Conservation (phyloP, 805 yeast genomes). For the Hanseniaspora clermontiae region DNA sequence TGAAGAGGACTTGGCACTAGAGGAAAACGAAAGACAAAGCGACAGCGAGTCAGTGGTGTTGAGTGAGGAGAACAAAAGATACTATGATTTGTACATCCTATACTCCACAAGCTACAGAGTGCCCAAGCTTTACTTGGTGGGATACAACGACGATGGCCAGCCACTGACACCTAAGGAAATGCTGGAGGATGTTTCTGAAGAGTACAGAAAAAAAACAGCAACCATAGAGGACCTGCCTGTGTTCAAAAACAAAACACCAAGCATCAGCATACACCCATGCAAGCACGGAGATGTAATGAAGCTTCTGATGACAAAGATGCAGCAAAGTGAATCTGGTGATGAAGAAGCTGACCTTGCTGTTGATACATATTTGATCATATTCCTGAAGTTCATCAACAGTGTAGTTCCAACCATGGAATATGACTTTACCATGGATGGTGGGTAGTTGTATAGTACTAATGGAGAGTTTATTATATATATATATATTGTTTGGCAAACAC, state of each 20-base stretch:
- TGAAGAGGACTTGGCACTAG: background rate
- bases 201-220: constrained; percentile 89
- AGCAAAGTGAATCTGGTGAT: constrained; percentile 29
- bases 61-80: constrained; percentile 38
- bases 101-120: constrained; percentile 93
- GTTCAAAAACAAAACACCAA: constrained; percentile 30
- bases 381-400: constrained; percentile 87
- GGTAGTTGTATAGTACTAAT: constrained; percentile 33
- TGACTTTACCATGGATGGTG: constrained; percentile 96
- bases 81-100: constrained; percentile 79
- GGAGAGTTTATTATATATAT: too few relatives aligned
- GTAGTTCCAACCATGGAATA: constrained; percentile 97
- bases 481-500: too few relatives aligned
- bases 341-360: constrained; percentile 62
- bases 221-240: constrained; percentile 91
- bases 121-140: constrained; percentile 85
- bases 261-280: constrained; percentile 92
- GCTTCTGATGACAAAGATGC: constrained; percentile 48
- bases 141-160: constrained; percentile 68
- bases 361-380: constrained; percentile 81
- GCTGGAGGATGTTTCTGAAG: constrained; percentile 89
- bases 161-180: constrained; percentile 79
- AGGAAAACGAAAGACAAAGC: constrained; percentile 10
- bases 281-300: constrained; percentile 91
- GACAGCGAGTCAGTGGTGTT: constrained; percentile 29